Base-by-base conservation (phyloP, 129 eudicot species). In the Flaveria bidentis region DNA sequence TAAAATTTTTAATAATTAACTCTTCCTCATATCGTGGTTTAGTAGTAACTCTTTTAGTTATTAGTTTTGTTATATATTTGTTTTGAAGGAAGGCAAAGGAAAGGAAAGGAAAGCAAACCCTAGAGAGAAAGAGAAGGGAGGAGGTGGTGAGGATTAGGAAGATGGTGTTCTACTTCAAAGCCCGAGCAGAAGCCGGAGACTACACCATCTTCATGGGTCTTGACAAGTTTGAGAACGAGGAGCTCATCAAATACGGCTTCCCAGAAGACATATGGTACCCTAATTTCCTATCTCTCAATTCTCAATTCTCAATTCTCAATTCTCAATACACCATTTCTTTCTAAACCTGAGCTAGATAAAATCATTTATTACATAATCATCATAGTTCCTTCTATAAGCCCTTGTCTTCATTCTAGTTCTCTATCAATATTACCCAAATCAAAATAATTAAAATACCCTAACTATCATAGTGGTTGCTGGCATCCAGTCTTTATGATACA, bases 141-240 rank as follows among this genome's bases (percentile, higher is more conserved):
- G 65, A 64, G 72, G 57, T 68, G 30, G 30, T 1, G 30, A 26
- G 51, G 26, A 23, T 23, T 23, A 23, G 26, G 77, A 91, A 82
- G 65, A 93, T 93, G 98, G 98, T 93, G 82, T 89, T 93, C 85
- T 93, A 91, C 93, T 93, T 93, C 87, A 87, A 93, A 82, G 97
- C 96, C 58, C 78, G 98, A 80, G 91, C 98, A 4, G 98, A 93
- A 82, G 88, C 87, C 15, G 97, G 98, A 47, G 98, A 93, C 79
- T 93, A 80, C 88, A 88, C 98, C 78, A 91, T 93, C 76, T 93
- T 93, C 88, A 93, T 93, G 98, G 98, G 98, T 56, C 88, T 93
- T 64, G 98, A 93, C 78, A 93, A 93, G 89, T 84, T 79, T 71
- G 98, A 93, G 82, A 93, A 93, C 78, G 98, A 93, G 79, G 98